Evolutionary conservation across 495 filamentous ascomycete genomes (phyloP), one percentile per base, ranked within the genome.

Genomic region (Evernia prunastri): DNA sequence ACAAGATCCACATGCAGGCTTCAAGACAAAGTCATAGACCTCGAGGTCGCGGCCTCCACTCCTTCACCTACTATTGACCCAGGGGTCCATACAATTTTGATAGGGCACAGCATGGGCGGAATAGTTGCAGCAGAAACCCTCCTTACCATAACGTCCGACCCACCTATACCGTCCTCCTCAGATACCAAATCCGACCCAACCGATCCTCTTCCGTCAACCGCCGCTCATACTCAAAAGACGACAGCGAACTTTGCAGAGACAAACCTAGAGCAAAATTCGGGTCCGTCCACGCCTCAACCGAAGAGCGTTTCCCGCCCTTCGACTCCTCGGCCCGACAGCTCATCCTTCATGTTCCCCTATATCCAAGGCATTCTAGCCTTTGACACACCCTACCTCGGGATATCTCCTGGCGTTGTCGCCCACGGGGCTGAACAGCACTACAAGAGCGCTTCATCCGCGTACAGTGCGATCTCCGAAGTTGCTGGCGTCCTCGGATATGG

Each of bases 31-130:
- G 90, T 98, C 68, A 96, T 98, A 66, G 94, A 97, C 75, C 77
- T 97, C 69, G 94, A 98, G 76, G 92, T 97, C 63, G 83, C 81
- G 35, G 86, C 87, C 69, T 79, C 80, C n/a, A 94, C 91, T 0
- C 84, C 89, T 51, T 91, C 88, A 0, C 94, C 93, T 3, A 96
- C 90, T 27, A 79, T 96, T 68, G 91, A 96, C 58, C 92, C 93
- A 12, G 89, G 87, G 4, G 91, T 98, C 31, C 89, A 83, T 70
- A 87, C 87, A 29, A 82, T 97, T 66, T 78, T 98, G 0, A 78
- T 96, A 43, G 93, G 95, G 15, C 94, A 98, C 72, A 91, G 87
- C 15, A 98, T 98, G 94, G 94, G 92, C 67, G 94, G 94, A 65
- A 96, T 98, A 68, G 91, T 98, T 18, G 94, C 90, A 31, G 92